Percentiles rank a stretch among this genome's conserved stretches.
Evolutionary conservation across 108 stramenopile genomes (phyloP).

Genomic region (Skeletonema grethae): DNA sequence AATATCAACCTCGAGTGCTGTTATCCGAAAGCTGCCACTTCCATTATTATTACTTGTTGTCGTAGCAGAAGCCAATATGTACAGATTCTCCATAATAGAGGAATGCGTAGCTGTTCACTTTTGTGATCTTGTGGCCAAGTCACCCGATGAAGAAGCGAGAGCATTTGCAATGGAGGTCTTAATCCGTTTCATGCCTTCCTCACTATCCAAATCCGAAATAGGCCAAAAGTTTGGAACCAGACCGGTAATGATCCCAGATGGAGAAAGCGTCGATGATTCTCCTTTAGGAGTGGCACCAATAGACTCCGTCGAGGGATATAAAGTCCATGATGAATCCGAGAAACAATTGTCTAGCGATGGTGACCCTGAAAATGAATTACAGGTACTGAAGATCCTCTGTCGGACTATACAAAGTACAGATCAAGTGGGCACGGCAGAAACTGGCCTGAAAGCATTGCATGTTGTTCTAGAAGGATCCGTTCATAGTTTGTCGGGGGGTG

Average conservation of each 20-base stretch:
- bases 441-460: conserved; percentile 64
- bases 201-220: conserved; percentile 32
- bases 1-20: conserved; percentile 52
- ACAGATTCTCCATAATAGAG: conserved; percentile 58
- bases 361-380: conserved; percentile 1
- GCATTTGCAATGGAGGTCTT: conserved; percentile 76
- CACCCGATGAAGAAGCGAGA: conserved; percentile 53
- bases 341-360: not conserved
- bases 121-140: conserved; percentile 56
- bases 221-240: conserved; percentile 11
- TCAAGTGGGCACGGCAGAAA: conserved; percentile 61
- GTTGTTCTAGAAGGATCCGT: conserved; percentile 74
- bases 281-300: conserved; percentile 33
- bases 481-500: conserved; percentile 60
- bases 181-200: conserved; percentile 64
- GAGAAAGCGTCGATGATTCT: conserved; percentile 1
- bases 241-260: conserved; percentile 27
- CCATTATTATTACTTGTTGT: conserved; percentile 62
- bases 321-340: not conserved
- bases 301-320: not conserved
- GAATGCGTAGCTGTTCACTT: conserved; percentile 55
- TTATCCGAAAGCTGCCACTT: conserved; percentile 60
- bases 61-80: conserved; percentile 70
- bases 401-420: conserved; percentile 53
- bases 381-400: conserved; percentile 71